Conservation (phyloP, 371 early-diverging fungal species). For the Circinella minor region DNA sequence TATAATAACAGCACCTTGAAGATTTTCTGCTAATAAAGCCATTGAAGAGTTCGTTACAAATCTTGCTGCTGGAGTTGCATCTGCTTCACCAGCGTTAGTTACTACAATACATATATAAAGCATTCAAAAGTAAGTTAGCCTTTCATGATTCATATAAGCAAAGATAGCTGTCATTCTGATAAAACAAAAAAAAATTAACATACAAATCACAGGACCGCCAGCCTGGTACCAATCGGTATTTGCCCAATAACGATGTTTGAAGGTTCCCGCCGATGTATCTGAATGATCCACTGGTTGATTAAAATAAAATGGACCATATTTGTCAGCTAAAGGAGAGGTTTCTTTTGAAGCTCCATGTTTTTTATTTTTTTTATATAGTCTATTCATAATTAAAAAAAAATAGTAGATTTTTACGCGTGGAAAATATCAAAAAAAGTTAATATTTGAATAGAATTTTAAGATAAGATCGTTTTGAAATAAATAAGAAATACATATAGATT, state of each 20-base stretch:
- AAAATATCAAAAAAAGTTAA: no score
- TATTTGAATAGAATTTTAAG: no score
- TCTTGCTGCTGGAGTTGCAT: slow-evolving; percentile 35
- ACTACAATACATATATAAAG: slow-evolving; percentile 22
- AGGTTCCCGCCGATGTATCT: slow-evolving; percentile 39
- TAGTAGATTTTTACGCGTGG: no score
- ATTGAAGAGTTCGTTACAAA: slow-evolving; percentile 45
- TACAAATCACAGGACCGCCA: slow-evolving; percentile 72
- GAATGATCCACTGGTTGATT: slow-evolving; percentile 65
- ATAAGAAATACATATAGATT: no score
- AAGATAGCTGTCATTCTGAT: no score
- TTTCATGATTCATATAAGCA: not conserved
- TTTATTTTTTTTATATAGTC: not conserved
- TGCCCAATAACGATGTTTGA: slow-evolving; percentile 66
- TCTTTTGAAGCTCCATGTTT: not conserved
- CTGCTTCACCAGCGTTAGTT: slow-evolving; percentile 56
- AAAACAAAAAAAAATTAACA: slow-evolving; percentile 8
- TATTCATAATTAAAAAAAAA: not conserved
- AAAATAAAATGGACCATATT: slow-evolving; percentile 50
- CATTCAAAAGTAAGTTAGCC: not conserved
- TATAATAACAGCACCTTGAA: slow-evolving; percentile 67
- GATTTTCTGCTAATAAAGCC: slow-evolving; percentile 59
- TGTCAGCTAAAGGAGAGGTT: not conserved
- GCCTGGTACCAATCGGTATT: slow-evolving; percentile 63
- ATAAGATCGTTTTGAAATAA: no score